phyloP scores from a whole-genome alignment of 192 early-diverging fungal genomes.

The Coemansia sp. region DNA sequence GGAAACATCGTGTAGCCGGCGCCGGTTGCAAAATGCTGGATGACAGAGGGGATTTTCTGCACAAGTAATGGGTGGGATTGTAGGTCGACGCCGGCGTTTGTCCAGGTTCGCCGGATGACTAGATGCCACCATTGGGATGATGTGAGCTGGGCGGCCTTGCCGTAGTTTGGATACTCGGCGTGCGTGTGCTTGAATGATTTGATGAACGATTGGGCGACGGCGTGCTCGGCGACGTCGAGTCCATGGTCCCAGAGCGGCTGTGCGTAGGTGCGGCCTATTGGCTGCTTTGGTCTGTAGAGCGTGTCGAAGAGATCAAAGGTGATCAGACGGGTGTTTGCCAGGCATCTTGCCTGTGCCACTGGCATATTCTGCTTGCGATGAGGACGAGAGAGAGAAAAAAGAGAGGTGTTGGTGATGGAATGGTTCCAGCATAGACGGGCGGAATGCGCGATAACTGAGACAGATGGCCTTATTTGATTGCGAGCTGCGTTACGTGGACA shows the following conservation, averaged over 20 bases:
- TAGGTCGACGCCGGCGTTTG: conserved; percentile 24
- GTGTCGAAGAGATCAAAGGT: conserved; percentile 68
- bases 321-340: conserved; percentile 51
- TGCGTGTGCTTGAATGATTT: conserved; percentile 45
- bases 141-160: conserved; percentile 38
- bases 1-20: conserved; percentile 57
- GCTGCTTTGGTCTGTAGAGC: conserved; percentile 54
- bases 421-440: too few species aligned
- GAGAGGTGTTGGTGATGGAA: neutral
- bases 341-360: conserved; percentile 9
- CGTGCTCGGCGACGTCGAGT: conserved; percentile 30
- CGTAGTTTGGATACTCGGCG: conserved; percentile 56
- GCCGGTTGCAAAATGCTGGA: conserved; percentile 48
- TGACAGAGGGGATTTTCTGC: conserved; percentile 23
- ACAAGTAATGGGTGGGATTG: neutral
- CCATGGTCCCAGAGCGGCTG: conserved; percentile 44
- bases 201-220: conserved; percentile 33
- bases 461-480: too few species aligned
- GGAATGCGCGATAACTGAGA: too few species aligned
- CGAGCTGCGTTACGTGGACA: too few species aligned
- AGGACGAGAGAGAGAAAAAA: neutral
- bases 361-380: too few species aligned
- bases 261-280: conserved; percentile 27
- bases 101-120: conserved; percentile 55
- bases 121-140: conserved; percentile 57